These are phyloP conservation scores for Arthrocladium fulminans DNA, from an alignment of 2,329 filamentous ascomycete species.

Conservation along the genomic window DNA sequence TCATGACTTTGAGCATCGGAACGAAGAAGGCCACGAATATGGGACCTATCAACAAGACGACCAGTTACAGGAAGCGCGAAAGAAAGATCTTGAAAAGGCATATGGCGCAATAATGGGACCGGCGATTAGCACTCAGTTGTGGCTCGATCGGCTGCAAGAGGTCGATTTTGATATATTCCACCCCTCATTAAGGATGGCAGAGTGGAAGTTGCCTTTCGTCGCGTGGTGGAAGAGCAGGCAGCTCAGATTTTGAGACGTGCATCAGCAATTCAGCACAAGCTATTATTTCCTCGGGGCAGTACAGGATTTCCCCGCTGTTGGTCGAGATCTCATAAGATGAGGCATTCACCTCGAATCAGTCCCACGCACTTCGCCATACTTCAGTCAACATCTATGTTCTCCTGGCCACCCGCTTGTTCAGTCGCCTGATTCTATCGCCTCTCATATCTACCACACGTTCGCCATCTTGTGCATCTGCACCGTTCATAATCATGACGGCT, in stretches of 20 bases:
- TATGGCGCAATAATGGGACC: conserved; percentile 62
- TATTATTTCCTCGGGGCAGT: too few relatives aligned
- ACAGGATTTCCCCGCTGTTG: too few relatives aligned
- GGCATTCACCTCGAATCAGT: too few relatives aligned
- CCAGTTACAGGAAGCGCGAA: conserved; percentile 13
- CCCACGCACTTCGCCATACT: too few relatives aligned
- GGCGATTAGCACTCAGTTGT: conserved; percentile 66
- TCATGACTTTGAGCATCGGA: conserved; percentile 81
- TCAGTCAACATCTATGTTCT: too few relatives aligned
- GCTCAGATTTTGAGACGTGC: conserved; percentile 42
- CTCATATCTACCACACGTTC: too few relatives aligned
- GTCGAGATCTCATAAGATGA: too few relatives aligned
- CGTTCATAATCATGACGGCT: too few relatives aligned
- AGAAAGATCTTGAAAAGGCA: conserved; percentile 52
- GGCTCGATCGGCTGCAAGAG: conserved; percentile 67
- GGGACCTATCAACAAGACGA: conserved; percentile 32
- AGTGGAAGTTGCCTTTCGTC: conserved; percentile 83
- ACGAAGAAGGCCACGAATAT: conserved; percentile 60
- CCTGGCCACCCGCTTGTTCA: too few relatives aligned
- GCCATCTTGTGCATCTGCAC: too few relatives aligned
- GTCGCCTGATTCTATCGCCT: too few relatives aligned
- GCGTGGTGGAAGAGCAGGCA: conserved; percentile 54
- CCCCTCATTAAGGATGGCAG: conserved; percentile 52
- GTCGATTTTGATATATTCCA: conserved; percentile 76
- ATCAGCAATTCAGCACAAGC: too few relatives aligned